phyloP scores from a whole-genome alignment of 352 stramenopile species.

The Globisporangium acanthophoron region DNA sequence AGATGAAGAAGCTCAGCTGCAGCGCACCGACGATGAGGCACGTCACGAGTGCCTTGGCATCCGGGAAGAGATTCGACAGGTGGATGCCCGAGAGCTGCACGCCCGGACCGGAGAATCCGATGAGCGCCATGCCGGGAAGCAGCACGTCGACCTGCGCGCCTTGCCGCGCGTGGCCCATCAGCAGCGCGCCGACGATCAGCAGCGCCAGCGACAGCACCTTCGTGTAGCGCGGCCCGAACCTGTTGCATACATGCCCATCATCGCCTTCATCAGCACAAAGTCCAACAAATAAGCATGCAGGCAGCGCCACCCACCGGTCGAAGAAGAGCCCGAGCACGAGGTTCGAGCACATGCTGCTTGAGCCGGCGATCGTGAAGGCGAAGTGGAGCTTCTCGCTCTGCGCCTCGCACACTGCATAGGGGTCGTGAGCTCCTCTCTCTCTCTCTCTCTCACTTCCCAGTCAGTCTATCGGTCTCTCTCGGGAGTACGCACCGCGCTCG shows the following conservation, averaged over 20 bases:
- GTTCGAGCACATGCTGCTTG: conserved; percentile 60
- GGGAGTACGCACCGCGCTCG: conserved; percentile 30
- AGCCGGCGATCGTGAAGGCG: conserved; percentile 54
- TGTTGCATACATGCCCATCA: conserved; percentile 2
- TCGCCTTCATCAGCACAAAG: not conserved
- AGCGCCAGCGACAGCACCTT: conserved; percentile 48
- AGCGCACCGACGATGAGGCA: conserved; percentile 68
- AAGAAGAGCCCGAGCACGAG: conserved; percentile 56
- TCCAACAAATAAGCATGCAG: not conserved
- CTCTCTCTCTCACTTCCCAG: not conserved
- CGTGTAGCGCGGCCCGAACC: conserved; percentile 47
- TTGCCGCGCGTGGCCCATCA: conserved; percentile 48
- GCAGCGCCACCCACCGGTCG: conserved; percentile 23
- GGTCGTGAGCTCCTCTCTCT: not conserved
- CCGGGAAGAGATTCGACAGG: conserved; percentile 69
- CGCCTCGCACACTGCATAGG: conserved; percentile 30
- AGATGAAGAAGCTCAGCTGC: conserved; percentile 70
- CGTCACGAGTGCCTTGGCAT: conserved; percentile 56
- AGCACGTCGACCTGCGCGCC: conserved; percentile 28
- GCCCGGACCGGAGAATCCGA: conserved; percentile 57
- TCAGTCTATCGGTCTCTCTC: not conserved
- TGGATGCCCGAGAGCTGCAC: conserved; percentile 69
- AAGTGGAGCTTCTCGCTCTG: conserved; percentile 58
- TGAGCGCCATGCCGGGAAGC: conserved; percentile 53
- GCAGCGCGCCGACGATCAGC: conserved; percentile 35